Conservation (phyloP, 75 land plant species). For the Ceratopteris richardii region DNA sequence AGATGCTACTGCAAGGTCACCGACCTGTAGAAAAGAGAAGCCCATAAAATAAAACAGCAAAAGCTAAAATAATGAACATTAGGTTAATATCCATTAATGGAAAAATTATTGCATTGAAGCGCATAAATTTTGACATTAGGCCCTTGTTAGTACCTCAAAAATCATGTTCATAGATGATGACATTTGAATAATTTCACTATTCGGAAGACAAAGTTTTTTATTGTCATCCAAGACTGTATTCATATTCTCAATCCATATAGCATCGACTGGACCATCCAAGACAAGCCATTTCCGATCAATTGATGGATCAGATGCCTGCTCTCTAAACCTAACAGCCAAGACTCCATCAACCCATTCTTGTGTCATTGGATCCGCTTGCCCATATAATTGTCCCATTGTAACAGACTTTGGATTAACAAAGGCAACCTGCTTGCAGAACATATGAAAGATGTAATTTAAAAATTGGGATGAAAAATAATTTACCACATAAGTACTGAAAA, state of each 20-base stretch:
- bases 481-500: neutral
- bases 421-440: slow-evolving; percentile 13
- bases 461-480: neutral
- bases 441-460: neutral
- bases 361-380: slow-evolving; percentile 31
- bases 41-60: too few species aligned
- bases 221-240: slow-evolving; percentile 36
- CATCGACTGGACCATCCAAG: slow-evolving; percentile 37
- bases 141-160: slow-evolving; percentile 22
- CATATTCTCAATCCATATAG: slow-evolving; percentile 42
- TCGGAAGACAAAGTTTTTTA: slow-evolving; percentile 36
- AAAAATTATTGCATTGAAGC: too few species aligned
- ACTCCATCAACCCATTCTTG: slow-evolving; percentile 37
- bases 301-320: slow-evolving; percentile 36
- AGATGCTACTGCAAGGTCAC: slow-evolving; percentile 39
- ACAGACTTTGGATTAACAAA: slow-evolving; percentile 36
- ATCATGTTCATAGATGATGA: slow-evolving; percentile 40
- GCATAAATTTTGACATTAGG: too few species aligned
- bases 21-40: slow-evolving; percentile 14
- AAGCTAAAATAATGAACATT: too few species aligned
- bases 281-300: slow-evolving; percentile 37
- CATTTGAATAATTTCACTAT: slow-evolving; percentile 40
- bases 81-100: too few species aligned
- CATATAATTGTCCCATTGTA: slow-evolving; percentile 39
- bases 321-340: slow-evolving; percentile 31